Conservation (phyloP, 2,329 filamentous ascomycete genomes). For the Monilinia vaccinii-corymbosi region DNA sequence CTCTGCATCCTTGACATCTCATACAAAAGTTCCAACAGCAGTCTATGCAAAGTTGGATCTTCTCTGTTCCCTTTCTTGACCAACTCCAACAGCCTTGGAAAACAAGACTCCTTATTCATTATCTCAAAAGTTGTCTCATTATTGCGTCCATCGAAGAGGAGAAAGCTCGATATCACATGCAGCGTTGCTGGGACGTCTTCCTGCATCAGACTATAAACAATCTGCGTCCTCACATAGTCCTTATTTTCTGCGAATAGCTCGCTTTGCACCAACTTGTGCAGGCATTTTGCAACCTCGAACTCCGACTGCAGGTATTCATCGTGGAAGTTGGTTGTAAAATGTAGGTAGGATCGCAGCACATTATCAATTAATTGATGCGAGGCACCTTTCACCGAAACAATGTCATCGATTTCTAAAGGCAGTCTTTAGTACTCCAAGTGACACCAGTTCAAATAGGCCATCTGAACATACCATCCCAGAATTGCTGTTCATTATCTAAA, state of each 20-base stretch:
- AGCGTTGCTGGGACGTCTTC: conserved; percentile 78
- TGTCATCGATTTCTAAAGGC: conserved; percentile 53
- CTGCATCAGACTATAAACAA: conserved; percentile 82
- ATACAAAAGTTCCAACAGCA: conserved; percentile 82
- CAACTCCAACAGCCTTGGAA: conserved; percentile 73
- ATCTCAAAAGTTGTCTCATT: conserved; percentile 72
- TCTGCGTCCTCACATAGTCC: conserved; percentile 85
- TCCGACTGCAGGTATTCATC: conserved; percentile 67
- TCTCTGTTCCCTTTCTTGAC: conserved; percentile 56
- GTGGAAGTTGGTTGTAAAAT: conserved; percentile 66
- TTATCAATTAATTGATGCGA: conserved; percentile 69
- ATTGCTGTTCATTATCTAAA: conserved; percentile 73
- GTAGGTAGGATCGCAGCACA: conserved; percentile 73
- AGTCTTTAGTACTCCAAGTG: neutral
- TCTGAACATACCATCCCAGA: conserved; percentile 67
- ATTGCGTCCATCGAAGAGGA: conserved; percentile 76
- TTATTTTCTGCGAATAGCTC: conserved; percentile 63
- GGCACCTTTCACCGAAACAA: conserved; percentile 49
- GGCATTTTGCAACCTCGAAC: conserved; percentile 72
- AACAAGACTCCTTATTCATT: conserved; percentile 82
- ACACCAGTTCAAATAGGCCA: neutral
- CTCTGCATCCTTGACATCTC: conserved; percentile 93
- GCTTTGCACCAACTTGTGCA: conserved; percentile 68
- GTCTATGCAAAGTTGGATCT: conserved; percentile 64
- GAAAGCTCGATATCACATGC: conserved; percentile 71